These are phyloP conservation scores for Fusarium drepaniforme DNA, from an alignment of 2,329 filamentous ascomycete species.

Conservation along the genomic window DNA sequence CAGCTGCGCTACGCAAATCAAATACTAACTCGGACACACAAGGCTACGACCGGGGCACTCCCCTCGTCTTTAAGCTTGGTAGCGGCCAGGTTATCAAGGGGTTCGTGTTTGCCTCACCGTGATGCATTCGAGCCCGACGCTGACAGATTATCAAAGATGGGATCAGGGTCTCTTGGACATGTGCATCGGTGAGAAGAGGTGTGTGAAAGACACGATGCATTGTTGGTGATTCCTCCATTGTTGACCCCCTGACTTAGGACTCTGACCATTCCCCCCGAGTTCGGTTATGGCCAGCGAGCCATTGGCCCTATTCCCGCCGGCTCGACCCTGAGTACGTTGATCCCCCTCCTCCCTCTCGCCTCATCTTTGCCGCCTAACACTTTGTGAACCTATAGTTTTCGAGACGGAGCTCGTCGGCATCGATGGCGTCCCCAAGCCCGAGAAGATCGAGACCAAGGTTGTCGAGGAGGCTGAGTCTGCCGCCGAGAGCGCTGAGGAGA, in stretches of 20 bases:
- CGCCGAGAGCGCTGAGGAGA: slow-evolving; percentile 50
- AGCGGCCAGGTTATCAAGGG: slow-evolving; percentile 89
- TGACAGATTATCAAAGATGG: slow-evolving; percentile 69
- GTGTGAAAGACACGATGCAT: slow-evolving; percentile 40
- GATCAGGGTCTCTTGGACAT: slow-evolving; percentile 91
- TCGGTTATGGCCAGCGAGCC: slow-evolving; percentile 82
- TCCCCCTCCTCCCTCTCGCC: slow-evolving; percentile 20
- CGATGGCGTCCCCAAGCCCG: slow-evolving; percentile 70
- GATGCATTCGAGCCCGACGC: slow-evolving; percentile 21
- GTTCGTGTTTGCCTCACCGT: slow-evolving; percentile 57
- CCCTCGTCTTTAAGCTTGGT: slow-evolving; percentile 85
- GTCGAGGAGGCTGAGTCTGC: slow-evolving; percentile 42
- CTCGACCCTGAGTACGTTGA: slow-evolving; percentile 76
- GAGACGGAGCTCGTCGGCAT: slow-evolving; percentile 93
- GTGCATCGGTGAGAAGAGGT: slow-evolving; percentile 94
- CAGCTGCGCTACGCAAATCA: slow-evolving; percentile 1
- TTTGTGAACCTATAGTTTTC: slow-evolving; percentile 70
- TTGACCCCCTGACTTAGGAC: slow-evolving; percentile 61
- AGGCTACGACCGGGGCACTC: slow-evolving; percentile 80
- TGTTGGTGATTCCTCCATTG: not conserved
- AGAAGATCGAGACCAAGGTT: slow-evolving; percentile 49
- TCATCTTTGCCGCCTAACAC: slow-evolving; percentile 27
- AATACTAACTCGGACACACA: slow-evolving; percentile 27
- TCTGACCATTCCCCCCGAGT: slow-evolving; percentile 88
- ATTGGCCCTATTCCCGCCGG: slow-evolving; percentile 88